Evolutionary conservation across 768 basidiomycete genomes (phyloP), one percentile per base, ranked within the genome.

Genomic region (Xerocomellus chrysenteron): DNA sequence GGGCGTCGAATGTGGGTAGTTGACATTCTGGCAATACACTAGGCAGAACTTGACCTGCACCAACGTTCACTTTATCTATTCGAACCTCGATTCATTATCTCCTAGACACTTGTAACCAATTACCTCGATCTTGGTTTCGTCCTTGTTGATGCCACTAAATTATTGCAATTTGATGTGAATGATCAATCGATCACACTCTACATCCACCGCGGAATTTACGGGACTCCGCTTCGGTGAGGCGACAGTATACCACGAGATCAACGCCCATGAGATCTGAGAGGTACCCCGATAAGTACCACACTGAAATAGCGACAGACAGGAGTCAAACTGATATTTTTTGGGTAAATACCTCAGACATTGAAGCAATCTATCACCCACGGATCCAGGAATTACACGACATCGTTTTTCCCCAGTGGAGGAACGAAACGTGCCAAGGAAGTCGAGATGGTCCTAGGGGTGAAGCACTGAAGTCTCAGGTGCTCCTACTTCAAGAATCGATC

Each of bases 401-500:
- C 17, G 9, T 51, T 55, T 37, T 54, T 12, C 19, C 39, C 45
- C n/a, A 12, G 7, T 13, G 24, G 28, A 17, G 33, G 35, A 24
- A 17, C 40, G 42, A 32, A 45, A 47, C 32, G 28, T 50, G 46
- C 43, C 28, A 28, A 48, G 19, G 32, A 43, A 33, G 47, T 44
- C n/a, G 43, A 45, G 19, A 35, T 30, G 19, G 41, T 32, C 47
- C 49, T n/a, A 41, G 28, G 47, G 52, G 56, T 28, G 41, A 41
- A 48, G 50, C 30, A 39, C 55, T 39, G 52, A 46, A 36, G 36
- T 54, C 43, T 52, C 47, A 58, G 56, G 50, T 39, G 41, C 40
- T 54, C 60, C 59, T 55, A 60, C 40, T 57, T 62, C 65, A 59
- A 60, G 60, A 58, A 60, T 62, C 52, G 67, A 49, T 56, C 57